Evolutionary conservation across 129 eudicot genomes (phyloP), one percentile per base, ranked within the genome.

Genomic region (Lactuca saligna): DNA sequence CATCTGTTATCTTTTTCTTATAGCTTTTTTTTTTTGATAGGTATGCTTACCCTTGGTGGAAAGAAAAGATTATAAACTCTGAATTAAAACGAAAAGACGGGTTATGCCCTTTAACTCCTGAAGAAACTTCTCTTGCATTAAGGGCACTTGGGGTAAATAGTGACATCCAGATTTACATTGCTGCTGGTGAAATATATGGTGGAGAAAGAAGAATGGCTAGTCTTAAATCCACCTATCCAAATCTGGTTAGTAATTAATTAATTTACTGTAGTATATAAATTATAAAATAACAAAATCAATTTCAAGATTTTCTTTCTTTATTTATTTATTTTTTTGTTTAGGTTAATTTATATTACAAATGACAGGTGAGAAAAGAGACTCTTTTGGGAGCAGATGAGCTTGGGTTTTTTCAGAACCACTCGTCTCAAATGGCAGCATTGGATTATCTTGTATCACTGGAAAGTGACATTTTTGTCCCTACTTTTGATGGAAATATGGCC

Each of bases 41-140:
- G 78, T 94, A 94, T 85, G 97, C 99, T 42, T 89, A 89, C 76
- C 97, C 97, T 12, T 94, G 99, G 99, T 94, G 99, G 99, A 94
- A 90, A 75, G 99, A 94, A 84, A 94, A 94, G 82, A 79, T 89
- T 61, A 89, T 94, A 75, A 81, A 94, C 69, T 94, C 99, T 33
- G 96, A 85, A 54, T 56, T 85, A 78, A 94, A 90, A 80, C 81
- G 99, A 61, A 89, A 80, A 78, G 99, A 89, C 14, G 99, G 99
- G 39, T 77, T 85, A 60, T 94, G 99, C 64, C 99, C 99, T 66
- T 89, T 94, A 78, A 94, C 99, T 54, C 99, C 99, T 3, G 99
- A 94, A 70, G 99, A 94, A 76, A 94, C 97, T 69, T 88, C 95
- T 17, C 87, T 94, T 65, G 79, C 93, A 37, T 77, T 94, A 61